A percentile compares a stretch with the other conserved stretches of the same genome.
Evolutionary conservation across 768 basidiomycete species (phyloP).

Genomic region (Kwoniella pini): DNA sequence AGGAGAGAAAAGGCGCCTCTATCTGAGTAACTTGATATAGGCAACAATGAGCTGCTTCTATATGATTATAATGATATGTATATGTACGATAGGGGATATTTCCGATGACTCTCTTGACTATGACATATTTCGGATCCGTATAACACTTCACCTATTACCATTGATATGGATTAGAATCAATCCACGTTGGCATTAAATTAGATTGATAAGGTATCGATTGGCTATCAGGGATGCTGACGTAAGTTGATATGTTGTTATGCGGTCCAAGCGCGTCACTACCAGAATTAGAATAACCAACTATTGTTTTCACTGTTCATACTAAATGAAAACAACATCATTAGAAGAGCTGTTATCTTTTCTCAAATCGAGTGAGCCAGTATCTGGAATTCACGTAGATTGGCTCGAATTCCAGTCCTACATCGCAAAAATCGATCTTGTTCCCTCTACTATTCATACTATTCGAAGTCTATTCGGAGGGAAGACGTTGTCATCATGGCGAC

Average conservation of each 20-base stretch:
- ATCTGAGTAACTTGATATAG: too few species aligned
- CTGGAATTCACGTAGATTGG: too few species aligned
- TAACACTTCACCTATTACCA: too few species aligned
- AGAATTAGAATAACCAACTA: neutral
- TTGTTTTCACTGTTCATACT: constrained; percentile 1
- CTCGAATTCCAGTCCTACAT: too few species aligned
- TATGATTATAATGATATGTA: too few species aligned
- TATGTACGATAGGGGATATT: too few species aligned
- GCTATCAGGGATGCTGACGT: neutral
- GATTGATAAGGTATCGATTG: too few species aligned
- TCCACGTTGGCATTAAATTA: constrained; percentile 7
- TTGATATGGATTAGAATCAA: neutral
- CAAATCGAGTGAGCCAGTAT: too few species aligned
- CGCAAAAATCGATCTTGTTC: neutral
- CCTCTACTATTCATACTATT: neutral
- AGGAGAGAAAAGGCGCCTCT: too few species aligned
- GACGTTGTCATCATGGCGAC: constrained; percentile 67
- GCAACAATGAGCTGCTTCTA: too few species aligned
- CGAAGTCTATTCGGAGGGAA: neutral
- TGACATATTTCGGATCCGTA: constrained; percentile 12
- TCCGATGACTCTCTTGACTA: neutral
- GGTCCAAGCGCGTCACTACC: constrained; percentile 6
- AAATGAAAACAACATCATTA: too few species aligned
- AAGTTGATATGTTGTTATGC: neutral
- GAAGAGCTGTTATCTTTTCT: too few species aligned